phyloP scores from a whole-genome alignment of 148 eudicot species.

The Rhododendron mucronatum region DNA sequence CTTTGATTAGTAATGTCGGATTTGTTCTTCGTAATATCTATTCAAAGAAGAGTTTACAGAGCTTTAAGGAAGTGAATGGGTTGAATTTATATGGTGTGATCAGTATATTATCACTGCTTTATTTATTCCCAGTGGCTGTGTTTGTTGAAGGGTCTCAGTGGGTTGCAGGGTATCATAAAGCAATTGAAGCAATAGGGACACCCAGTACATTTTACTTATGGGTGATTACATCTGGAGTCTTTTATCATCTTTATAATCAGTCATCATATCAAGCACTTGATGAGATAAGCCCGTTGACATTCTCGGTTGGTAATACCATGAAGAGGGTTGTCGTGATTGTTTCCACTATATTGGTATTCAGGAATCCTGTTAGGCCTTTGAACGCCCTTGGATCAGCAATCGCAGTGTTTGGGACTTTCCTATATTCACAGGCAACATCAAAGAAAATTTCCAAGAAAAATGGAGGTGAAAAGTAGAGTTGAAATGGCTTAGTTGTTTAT shows the following conservation, averaged over 20 bases:
- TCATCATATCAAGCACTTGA: slow-evolving; percentile 84
- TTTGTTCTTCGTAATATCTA: slow-evolving; percentile 78
- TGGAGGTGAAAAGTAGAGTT: slow-evolving; percentile 53
- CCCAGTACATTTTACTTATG: slow-evolving; percentile 65
- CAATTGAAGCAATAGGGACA: slow-evolving; percentile 50
- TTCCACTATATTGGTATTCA: slow-evolving; percentile 67
- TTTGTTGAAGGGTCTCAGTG: slow-evolving; percentile 87
- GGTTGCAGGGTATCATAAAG: slow-evolving; percentile 68
- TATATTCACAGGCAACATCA: slow-evolving; percentile 78
- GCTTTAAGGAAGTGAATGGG: slow-evolving; percentile 81
- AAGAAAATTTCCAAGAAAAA: slow-evolving; percentile 50
- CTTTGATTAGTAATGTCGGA: slow-evolving; percentile 88
- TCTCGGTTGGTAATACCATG: slow-evolving; percentile 91
- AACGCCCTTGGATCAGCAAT: slow-evolving; percentile 85
- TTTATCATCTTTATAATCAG: slow-evolving; percentile 86
- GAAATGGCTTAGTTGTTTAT: not conserved
- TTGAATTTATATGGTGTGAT: slow-evolving; percentile 87
- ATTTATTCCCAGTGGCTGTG: slow-evolving; percentile 75
- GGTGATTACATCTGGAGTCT: slow-evolving; percentile 79
- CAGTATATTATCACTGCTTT: slow-evolving; percentile 61
- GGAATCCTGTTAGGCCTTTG: slow-evolving; percentile 80
- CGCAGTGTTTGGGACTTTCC: slow-evolving; percentile 79
- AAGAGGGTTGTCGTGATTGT: slow-evolving; percentile 88
- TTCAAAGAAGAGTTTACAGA: slow-evolving; percentile 74
- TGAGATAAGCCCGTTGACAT: slow-evolving; percentile 83